Evolutionary conservation across 2,329 filamentous ascomycete species (phyloP).

Genomic region (Phyllosticta citriasiana): DNA sequence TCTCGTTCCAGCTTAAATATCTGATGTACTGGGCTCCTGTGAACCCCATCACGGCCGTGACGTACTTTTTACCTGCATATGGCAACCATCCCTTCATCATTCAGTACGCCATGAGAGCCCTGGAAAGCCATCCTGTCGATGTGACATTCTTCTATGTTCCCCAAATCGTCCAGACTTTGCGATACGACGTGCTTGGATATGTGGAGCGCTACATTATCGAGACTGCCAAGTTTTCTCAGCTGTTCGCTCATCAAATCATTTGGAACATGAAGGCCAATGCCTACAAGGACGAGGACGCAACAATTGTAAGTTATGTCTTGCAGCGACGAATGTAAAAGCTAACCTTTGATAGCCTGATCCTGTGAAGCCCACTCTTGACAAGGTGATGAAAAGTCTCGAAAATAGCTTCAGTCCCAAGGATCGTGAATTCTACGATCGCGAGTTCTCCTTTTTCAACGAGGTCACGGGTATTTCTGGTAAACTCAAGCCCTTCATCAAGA

Average conservation of each 20-base stretch:
- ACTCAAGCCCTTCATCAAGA: slow-evolving; percentile 78
- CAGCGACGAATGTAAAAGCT: background rate
- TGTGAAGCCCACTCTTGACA: slow-evolving; percentile 87
- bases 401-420: slow-evolving; percentile 71
- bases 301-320: slow-evolving; percentile 49
- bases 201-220: slow-evolving; percentile 95
- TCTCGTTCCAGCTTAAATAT: slow-evolving; percentile 83
- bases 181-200: slow-evolving; percentile 88
- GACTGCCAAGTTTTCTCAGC: slow-evolving; percentile 92
- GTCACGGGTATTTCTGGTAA: slow-evolving; percentile 94
- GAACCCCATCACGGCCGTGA: slow-evolving; percentile 86
- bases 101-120: slow-evolving; percentile 90
- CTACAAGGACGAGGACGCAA: slow-evolving; percentile 91
- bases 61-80: slow-evolving; percentile 85
- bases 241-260: slow-evolving; percentile 98
- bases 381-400: slow-evolving; percentile 77
- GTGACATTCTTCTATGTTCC: slow-evolving; percentile 98
- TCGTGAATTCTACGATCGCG: slow-evolving; percentile 78
- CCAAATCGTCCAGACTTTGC: slow-evolving; percentile 89
- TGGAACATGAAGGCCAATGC: slow-evolving; percentile 99
- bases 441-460: slow-evolving; percentile 97
- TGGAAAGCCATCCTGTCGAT: slow-evolving; percentile 92
- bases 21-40: slow-evolving; percentile 87
- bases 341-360: slow-evolving; percentile 57
- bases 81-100: slow-evolving; percentile 85